Conservation (phyloP, 257 asterid species). For the Ocimum tenuiflorum region DNA sequence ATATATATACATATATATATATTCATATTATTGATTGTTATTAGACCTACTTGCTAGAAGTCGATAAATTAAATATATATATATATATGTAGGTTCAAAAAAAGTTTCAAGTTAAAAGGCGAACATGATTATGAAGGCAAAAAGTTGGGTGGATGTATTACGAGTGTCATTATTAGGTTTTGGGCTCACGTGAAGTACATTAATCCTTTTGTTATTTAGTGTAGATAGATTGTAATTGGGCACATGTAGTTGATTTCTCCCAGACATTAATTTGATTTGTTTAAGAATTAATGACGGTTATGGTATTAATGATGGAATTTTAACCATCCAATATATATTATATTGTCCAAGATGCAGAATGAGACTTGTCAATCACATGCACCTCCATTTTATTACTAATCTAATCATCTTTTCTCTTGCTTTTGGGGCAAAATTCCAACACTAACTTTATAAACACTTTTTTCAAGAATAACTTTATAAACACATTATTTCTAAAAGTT, state of each 20-base stretch:
- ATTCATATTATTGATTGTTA: too few species aligned
- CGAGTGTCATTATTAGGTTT: too few species aligned
- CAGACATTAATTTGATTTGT: not conserved
- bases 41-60: too few species aligned
- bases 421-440: not conserved
- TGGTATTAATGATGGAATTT: constrained; percentile 7
- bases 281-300: not conserved
- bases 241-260: constrained; percentile 13
- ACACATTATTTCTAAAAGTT: not conserved
- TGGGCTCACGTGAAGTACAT: constrained; percentile 5
- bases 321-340: not conserved
- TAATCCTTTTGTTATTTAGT: not conserved
- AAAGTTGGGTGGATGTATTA: too few species aligned
- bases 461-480: not conserved
- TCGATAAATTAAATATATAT: too few species aligned
- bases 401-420: too few species aligned
- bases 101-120: too few species aligned
- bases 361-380: constrained; percentile 5
- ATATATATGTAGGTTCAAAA: too few species aligned
- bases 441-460: not conserved
- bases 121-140: too few species aligned
- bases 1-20: too few species aligned
- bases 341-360: not conserved
- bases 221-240: constrained; percentile 11
- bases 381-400: too few species aligned